Percentiles rank a stretch among this genome's conserved stretches.
Conservation (phyloP, 176 grass and related monocot species). For the Lolium rigidum region DNA sequence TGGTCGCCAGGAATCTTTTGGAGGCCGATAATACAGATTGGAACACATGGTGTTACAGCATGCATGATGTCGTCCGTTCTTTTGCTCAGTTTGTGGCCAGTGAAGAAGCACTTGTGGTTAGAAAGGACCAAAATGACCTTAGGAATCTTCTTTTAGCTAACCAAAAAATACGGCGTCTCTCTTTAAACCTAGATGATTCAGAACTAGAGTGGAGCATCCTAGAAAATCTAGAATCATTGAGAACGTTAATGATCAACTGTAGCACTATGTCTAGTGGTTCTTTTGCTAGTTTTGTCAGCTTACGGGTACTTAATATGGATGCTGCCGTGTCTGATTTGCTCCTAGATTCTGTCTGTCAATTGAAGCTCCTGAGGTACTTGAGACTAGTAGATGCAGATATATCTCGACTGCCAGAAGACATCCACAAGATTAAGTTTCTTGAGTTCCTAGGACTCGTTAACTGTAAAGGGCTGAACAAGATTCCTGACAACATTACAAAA, state of each 20-base stretch:
- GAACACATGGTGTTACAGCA: neutral
- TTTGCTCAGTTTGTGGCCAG: conserved; percentile 22
- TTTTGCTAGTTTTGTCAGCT: neutral
- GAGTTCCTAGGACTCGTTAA: neutral
- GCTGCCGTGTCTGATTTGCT: neutral
- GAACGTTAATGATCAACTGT: conserved; percentile 6
- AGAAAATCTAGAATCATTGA: neutral
- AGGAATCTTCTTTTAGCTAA: neutral
- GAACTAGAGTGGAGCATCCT: neutral
- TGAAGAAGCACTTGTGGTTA: neutral
- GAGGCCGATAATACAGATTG: neutral
- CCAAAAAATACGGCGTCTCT: neutral
- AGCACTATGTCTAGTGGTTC: neutral
- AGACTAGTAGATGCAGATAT: neutral
- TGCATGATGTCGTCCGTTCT: conserved; percentile 11
- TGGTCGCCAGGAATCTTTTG: neutral
- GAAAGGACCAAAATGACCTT: neutral
- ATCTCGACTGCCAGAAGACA: neutral
- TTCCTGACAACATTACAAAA: neutral
- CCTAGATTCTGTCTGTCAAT: conserved; percentile 1
- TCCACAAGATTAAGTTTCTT: conserved; percentile 29
- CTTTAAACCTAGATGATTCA: neutral
- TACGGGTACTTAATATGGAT: neutral
- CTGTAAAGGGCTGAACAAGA: neutral
- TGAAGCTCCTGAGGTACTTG: conserved; percentile 36